Evolutionary conservation across 495 filamentous ascomycete species (phyloP).

Genomic region (Aspergillus heteromorphus): DNA sequence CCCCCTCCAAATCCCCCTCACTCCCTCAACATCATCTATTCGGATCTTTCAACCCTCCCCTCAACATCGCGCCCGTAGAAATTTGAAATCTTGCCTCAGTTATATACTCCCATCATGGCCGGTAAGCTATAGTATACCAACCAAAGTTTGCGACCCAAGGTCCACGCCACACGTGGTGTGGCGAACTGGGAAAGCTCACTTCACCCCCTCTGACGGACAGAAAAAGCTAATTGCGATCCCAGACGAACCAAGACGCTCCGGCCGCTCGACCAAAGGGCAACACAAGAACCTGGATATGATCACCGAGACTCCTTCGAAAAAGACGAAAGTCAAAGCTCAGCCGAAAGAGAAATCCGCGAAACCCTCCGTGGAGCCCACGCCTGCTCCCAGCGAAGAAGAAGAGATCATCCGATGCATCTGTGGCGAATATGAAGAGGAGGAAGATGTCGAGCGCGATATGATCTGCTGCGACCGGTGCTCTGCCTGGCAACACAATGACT

Average conservation of each 20-base stretch:
- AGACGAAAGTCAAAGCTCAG: conserved; percentile 56
- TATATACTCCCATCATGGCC: conserved; percentile 34
- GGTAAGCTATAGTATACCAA: conserved; percentile 43
- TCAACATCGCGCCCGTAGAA: conserved; percentile 36
- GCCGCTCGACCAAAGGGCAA: conserved; percentile 91
- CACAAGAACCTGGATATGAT: conserved; percentile 77
- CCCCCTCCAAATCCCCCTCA: no score
- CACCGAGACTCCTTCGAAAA: conserved; percentile 56
- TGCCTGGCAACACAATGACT: conserved; percentile 95
- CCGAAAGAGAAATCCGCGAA: conserved; percentile 49
- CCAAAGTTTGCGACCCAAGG: conserved; percentile 7
- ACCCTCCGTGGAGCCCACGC: conserved; percentile 43
- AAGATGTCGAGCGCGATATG: conserved; percentile 73
- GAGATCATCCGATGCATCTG: conserved; percentile 90
- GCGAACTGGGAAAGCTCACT: conserved; percentile 1
- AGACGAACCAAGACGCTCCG: conserved; percentile 90
- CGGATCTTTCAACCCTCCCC: conserved; percentile 10
- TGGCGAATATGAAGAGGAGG: conserved; percentile 78
- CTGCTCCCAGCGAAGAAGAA: conserved; percentile 57
- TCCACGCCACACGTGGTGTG: conserved; percentile 4
- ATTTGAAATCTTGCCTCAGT: conserved; percentile 18
- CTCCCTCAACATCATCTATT: no score
- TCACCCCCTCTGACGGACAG: conserved; percentile 3
- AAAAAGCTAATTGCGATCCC: conserved; percentile 31
- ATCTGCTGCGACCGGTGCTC: conserved; percentile 88